Evolutionary conservation across 1,284 basidiomycete genomes (phyloP), one percentile per base, ranked within the genome.

Genomic region (Abortiporus biennis): DNA sequence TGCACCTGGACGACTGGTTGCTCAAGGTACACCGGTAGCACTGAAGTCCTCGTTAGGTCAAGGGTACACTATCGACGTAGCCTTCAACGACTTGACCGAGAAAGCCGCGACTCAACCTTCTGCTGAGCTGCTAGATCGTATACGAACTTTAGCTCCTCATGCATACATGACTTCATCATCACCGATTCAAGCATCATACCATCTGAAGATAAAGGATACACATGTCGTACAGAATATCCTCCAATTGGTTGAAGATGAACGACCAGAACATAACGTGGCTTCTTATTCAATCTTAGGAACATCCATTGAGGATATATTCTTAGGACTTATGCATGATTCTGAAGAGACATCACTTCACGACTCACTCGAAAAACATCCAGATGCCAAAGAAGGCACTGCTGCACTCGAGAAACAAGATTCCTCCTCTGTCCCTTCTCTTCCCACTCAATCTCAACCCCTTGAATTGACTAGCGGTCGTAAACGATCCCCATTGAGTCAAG

Each of bases 221-320:
- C 45, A 45, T 0, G 56, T 64, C 1, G 78, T 88, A 0, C 72
- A 76, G 31, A 57, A 64, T 24, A 74, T 85, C 4, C 68, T 89
- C 13, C 64, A 71, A 24, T 44, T 75, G 0, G 58, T 89, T 0
- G 77, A 84, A 25, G 47, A 59, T 1, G 64, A 73, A 17, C 67
- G 64, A 44, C 50, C 38, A 2, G 42, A 51, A 1, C 64, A 69
- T 20, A 49, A 56, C 4, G 64, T 86, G 15, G 49, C 53, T 0
- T 72, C 71, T 0, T 87, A 85, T 54, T 81, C 88, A 38, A 68
- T 89, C 6, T 63, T 80, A 16, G 80, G 80, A 2, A 80, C 85
- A 1, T 79, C 84, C 4, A 82, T 91, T 38, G 87, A 90, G 54
- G 83, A 87, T 44, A 83, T 91, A 31, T 91, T 91, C 64, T 66